A percentile compares a stretch with the other conserved stretches of the same genome.
phyloP scores from a whole-genome alignment of 495 filamentous ascomycete genomes.

The Emericellopsis terricola region DNA sequence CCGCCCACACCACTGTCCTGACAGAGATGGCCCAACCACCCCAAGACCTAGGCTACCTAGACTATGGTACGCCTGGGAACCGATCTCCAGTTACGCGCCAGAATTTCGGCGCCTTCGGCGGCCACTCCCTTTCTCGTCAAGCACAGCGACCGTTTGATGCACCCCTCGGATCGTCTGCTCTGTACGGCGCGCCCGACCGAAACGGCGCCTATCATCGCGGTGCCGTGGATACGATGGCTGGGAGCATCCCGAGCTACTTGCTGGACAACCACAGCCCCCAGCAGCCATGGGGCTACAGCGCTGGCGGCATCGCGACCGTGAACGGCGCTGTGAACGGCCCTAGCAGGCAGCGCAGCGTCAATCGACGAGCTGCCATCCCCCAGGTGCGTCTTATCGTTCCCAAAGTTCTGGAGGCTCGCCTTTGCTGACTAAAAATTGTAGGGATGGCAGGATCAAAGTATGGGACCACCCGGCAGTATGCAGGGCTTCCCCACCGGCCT shows the following conservation, averaged over 20 bases:
- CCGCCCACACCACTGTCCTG: constrained; percentile 8
- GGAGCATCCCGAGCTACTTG: constrained; percentile 24
- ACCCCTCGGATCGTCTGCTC: constrained; percentile 19
- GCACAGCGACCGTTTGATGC: constrained; percentile 47
- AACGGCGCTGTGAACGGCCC: constrained; percentile 29
- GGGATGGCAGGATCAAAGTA: constrained; percentile 29
- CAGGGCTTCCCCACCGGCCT: constrained; percentile 16
- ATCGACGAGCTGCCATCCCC: constrained; percentile 26
- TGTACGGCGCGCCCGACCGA: constrained; percentile 17
- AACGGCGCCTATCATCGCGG: constrained; percentile 31
- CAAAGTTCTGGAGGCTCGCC: background rate
- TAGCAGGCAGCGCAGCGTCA: constrained; percentile 22
- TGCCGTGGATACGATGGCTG: constrained; percentile 31
- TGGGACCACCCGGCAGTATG: constrained; percentile 21
- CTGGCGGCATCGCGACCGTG: constrained; percentile 22
- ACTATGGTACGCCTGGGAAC: constrained; percentile 12
- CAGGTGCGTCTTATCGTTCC: constrained; percentile 17
- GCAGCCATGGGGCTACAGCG: constrained; percentile 33
- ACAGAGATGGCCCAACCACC: constrained; percentile 40
- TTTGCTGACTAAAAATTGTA: constrained; percentile 8
- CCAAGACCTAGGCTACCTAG: constrained; percentile 23
- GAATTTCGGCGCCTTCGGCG: constrained; percentile 34
- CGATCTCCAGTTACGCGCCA: constrained; percentile 18
- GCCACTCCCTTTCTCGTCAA: constrained; percentile 26
- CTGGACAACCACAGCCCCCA: constrained; percentile 26